Conservation (phyloP, 768 basidiomycete genomes). For the Rhodosporidiobolus sp. region DNA sequence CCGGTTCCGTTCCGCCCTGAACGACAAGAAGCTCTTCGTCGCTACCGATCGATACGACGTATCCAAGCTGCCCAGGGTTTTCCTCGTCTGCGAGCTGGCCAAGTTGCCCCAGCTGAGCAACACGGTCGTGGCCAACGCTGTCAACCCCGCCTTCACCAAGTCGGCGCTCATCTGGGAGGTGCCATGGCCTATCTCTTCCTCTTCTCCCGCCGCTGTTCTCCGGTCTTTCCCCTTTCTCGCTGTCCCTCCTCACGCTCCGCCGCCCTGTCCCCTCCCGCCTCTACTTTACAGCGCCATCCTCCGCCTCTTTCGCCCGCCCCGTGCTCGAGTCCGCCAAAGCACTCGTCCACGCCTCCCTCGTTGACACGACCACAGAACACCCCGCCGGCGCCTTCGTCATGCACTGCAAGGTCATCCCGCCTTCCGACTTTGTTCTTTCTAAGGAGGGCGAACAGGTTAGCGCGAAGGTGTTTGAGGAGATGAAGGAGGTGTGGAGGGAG, state of each 20-base stretch:
- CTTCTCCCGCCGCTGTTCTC: too few relatives aligned
- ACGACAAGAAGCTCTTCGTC: slow-evolving; percentile 4
- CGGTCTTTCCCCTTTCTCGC: too few relatives aligned
- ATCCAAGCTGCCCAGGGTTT: slow-evolving; percentile 16
- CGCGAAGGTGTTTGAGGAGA: not conserved
- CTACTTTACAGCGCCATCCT: not conserved
- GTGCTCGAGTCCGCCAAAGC: not conserved
- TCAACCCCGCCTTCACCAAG: slow-evolving; percentile 5
- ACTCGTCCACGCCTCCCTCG: not conserved
- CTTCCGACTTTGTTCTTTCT: not conserved
- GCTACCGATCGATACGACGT: slow-evolving; percentile 10
- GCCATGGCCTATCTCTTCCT: not conserved
- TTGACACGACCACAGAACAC: not conserved
- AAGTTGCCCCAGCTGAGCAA: not conserved
- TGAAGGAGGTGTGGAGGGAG: not conserved
- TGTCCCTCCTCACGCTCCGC: too few relatives aligned
- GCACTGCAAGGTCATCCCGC: not conserved
- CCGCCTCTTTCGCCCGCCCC: not conserved
- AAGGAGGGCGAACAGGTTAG: not conserved
- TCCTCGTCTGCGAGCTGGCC: slow-evolving; percentile 14
- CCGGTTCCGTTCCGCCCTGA: not conserved
- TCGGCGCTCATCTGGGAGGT: not conserved
- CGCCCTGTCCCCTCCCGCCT: not conserved
- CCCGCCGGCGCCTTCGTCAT: not conserved
- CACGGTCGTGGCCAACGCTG: slow-evolving; percentile 8